Percentiles rank a stretch among this genome's conserved stretches.
Evolutionary conservation across 495 filamentous ascomycete species (phyloP).

Genomic region (Entonaema liquescens): DNA sequence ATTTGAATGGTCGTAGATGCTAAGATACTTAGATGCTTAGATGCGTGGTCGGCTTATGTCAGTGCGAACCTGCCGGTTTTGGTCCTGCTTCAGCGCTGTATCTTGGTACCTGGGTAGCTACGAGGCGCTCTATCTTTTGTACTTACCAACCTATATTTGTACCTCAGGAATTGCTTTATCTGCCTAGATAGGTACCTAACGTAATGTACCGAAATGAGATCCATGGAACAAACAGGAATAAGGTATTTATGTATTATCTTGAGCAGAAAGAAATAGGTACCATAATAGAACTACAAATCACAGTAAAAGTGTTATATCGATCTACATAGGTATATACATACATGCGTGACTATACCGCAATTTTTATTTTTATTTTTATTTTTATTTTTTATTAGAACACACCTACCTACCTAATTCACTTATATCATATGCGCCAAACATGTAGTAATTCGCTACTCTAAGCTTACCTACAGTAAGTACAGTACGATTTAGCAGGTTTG

Average conservation of each 20-base stretch:
- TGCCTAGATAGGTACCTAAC: too few species aligned
- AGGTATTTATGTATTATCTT: neutral
- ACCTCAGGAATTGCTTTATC: neutral
- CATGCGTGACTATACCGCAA: neutral
- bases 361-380: neutral
- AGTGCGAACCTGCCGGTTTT: constrained; percentile 35
- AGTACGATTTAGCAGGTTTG: neutral
- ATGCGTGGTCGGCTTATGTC: constrained; percentile 38
- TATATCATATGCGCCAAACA: neutral
- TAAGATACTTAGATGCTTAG: neutral
- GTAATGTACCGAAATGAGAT: neutral
- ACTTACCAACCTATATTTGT: constrained; percentile 3
- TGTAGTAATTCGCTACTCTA: neutral
- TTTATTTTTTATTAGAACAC: neutral
- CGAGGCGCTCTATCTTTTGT: neutral
- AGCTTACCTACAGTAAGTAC: neutral
- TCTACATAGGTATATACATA: neutral
- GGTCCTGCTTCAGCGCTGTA: constrained; percentile 1
- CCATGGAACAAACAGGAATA: neutral
- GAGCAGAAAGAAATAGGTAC: neutral
- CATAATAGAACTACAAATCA: too few species aligned
- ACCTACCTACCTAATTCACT: neutral
- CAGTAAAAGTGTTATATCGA: neutral
- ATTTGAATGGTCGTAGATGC: constrained; percentile 23
- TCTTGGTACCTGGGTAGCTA: constrained; percentile 9